Evolutionary conservation across 345 rosid genomes (phyloP), one percentile per base, ranked within the genome.

Genomic region (Syzygium jambos): DNA sequence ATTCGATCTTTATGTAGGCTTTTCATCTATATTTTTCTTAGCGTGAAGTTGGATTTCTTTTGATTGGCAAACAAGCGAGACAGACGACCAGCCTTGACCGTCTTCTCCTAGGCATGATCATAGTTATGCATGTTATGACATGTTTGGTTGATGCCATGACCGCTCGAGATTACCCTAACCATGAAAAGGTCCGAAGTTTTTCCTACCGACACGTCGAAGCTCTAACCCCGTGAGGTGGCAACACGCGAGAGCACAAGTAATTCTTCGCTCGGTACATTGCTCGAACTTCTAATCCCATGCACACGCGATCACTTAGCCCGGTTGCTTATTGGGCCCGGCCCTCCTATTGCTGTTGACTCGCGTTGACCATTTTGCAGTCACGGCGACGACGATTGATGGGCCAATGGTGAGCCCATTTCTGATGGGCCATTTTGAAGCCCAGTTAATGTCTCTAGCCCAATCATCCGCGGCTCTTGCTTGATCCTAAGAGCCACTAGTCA

Each of bases 11-110:
- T 17, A 19, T 9, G 19, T 4, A 34, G 49, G 38, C 14, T 73
- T 38, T 34, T 73, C 46, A 19, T 9, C 2, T 2, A 73, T 73
- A 10, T 19, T 38, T 2, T 38, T 11, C 0, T 9, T 2, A 19
- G 8, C 22, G 7, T 6, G 8, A 73, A 34, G 49, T 38, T 73
- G 43, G 27, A 73, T 73, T 34, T 73, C 11, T 65, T 30, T 19
- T 34, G 30, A 16, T 7, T 16, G 43, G 15, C 14, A 73, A 38
- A 73, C 25, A 10, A 38, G 14, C 21, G 49, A 73, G 23, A 73
- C 21, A 19, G 3, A 73, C 4, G 2, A 19, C 7, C 3, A 19
- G 0, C 7, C 14, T 73, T 34, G 3, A 68, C 13, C 0, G 6
- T 17, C 0, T 8, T 0, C 78, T 1, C 25, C 17, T 34, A 9